A percentile compares a stretch with the other conserved stretches of the same genome.
These are phyloP conservation scores for Starmera stellimalicola DNA, from an alignment of 1,139 yeast genomes.

Conservation along the genomic window DNA sequence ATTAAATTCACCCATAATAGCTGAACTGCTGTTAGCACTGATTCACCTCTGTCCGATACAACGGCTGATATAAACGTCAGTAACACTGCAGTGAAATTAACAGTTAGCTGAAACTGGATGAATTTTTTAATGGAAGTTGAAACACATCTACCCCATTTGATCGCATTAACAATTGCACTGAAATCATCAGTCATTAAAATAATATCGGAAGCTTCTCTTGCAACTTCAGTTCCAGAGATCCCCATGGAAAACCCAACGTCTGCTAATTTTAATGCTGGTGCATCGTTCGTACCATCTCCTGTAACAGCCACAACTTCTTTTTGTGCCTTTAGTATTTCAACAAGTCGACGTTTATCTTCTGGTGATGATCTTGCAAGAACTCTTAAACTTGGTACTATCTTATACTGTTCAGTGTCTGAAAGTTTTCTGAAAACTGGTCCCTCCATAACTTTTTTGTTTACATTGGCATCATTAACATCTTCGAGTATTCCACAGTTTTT, in stretches of 20 bases:
- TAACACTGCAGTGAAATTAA: slow-evolving; percentile 88
- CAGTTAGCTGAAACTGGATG: slow-evolving; percentile 93
- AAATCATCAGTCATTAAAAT: slow-evolving; percentile 94
- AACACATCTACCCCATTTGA: slow-evolving; percentile 98
- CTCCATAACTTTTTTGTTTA: slow-evolving; percentile 66
- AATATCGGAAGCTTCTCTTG: slow-evolving; percentile 92
- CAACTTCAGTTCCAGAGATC: slow-evolving; percentile 87
- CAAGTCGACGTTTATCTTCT: slow-evolving; percentile 83
- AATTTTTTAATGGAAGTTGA: slow-evolving; percentile 90
- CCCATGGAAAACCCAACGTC: slow-evolving; percentile 96
- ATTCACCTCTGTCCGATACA: slow-evolving; percentile 63
- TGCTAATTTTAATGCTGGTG: slow-evolving; percentile 87
- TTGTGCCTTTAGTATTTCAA: slow-evolving; percentile 65
- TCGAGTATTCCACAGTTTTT: slow-evolving; percentile 72
- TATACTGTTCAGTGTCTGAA: slow-evolving; percentile 43
- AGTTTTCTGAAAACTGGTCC: slow-evolving; percentile 83
- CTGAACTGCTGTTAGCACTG: slow-evolving; percentile 95
- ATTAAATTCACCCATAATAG: slow-evolving; percentile 94
- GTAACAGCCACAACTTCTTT: slow-evolving; percentile 98
- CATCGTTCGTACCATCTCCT: slow-evolving; percentile 97
- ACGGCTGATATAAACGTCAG: slow-evolving; percentile 92
- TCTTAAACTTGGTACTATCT: slow-evolving; percentile 59
- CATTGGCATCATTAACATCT: slow-evolving; percentile 41
- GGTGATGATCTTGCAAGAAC: slow-evolving; percentile 94
- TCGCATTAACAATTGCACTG: slow-evolving; percentile 92